Evolutionary conservation across 768 basidiomycete species (phyloP).

Genomic region (Hemileccinum impolitum): DNA sequence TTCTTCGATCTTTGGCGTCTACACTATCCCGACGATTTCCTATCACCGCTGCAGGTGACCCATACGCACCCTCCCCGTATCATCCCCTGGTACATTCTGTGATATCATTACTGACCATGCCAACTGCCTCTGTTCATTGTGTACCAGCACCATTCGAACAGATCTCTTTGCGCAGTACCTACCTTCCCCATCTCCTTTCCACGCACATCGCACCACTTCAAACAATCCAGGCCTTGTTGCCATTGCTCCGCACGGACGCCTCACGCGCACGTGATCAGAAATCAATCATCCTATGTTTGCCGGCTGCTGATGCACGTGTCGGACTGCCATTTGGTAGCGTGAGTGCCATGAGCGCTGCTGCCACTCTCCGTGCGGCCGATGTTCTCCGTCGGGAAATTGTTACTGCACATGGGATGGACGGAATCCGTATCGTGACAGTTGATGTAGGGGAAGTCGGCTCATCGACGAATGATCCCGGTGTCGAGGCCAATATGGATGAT

Average conservation of each 20-base stretch:
- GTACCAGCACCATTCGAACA: constrained; percentile 65
- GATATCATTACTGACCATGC: constrained; percentile 69
- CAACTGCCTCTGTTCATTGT: constrained; percentile 34
- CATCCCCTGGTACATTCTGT: constrained; percentile 75
- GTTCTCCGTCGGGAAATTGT: constrained; percentile 74
- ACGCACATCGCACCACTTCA: constrained; percentile 78
- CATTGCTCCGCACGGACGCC: constrained; percentile 70
- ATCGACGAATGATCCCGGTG: constrained; percentile 26
- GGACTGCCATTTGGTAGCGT: constrained; percentile 66
- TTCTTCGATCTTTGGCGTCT: constrained; percentile 77
- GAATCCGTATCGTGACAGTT: constrained; percentile 53
- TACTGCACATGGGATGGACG: constrained; percentile 59
- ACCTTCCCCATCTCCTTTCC: constrained; percentile 67
- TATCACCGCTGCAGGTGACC: constrained; percentile 74
- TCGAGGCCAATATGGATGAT: constrained; percentile 52
- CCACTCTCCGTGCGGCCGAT: constrained; percentile 67
- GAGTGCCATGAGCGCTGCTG: constrained; percentile 73
- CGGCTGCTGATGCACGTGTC: constrained; percentile 66
- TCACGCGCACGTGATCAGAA: constrained; percentile 40
- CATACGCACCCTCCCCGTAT: constrained; percentile 62
- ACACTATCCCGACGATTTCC: constrained; percentile 83
- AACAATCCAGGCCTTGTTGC: constrained; percentile 71
- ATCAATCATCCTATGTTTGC: constrained; percentile 69
- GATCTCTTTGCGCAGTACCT: constrained; percentile 56
- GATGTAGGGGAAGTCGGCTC: constrained; percentile 63